Conservation (phyloP, 1,284 basidiomycete genomes). For the Apiotrichum porosum region DNA sequence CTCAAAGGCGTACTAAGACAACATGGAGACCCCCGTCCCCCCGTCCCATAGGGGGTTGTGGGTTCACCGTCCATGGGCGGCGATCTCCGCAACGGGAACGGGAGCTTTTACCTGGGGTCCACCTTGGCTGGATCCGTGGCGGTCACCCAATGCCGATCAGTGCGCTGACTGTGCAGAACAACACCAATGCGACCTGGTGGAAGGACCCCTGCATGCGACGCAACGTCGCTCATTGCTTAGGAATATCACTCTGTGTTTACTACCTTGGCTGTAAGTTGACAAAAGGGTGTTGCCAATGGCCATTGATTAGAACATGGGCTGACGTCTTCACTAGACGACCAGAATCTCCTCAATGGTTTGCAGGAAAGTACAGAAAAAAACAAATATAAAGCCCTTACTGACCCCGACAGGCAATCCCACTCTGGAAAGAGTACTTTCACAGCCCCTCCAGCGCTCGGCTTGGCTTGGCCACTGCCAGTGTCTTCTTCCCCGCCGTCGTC, state of each 20-base stretch:
- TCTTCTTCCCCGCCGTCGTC: constrained; percentile 29
- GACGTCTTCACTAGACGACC: constrained; percentile 15
- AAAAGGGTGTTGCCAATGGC: no score
- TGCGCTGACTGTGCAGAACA: no score
- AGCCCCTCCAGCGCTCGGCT: constrained; percentile 20
- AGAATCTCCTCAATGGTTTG: constrained; percentile 23
- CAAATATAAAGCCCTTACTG: constrained; percentile 20
- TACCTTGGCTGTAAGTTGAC: constrained; percentile 14
- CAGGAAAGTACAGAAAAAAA: constrained; percentile 16
- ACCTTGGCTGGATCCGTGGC: no score
- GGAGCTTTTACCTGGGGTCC: no score
- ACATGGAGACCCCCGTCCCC: no score
- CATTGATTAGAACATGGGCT: not conserved
- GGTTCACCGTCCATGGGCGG: no score
- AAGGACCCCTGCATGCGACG: constrained; percentile 13
- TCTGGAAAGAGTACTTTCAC: constrained; percentile 29
- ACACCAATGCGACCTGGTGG: constrained; percentile 15
- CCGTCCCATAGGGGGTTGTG: no score
- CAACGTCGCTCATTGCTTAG: constrained; percentile 15
- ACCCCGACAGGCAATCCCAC: constrained; percentile 13
- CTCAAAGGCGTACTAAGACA: no score
- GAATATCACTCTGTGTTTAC: constrained; percentile 16
- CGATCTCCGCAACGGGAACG: no score
- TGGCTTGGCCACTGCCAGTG: constrained; percentile 22
- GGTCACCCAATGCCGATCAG: no score